Evolutionary conservation across 805 yeast species (phyloP), one percentile per base, ranked within the genome.

Genomic region (Metschnikowia cubensis): DNA sequence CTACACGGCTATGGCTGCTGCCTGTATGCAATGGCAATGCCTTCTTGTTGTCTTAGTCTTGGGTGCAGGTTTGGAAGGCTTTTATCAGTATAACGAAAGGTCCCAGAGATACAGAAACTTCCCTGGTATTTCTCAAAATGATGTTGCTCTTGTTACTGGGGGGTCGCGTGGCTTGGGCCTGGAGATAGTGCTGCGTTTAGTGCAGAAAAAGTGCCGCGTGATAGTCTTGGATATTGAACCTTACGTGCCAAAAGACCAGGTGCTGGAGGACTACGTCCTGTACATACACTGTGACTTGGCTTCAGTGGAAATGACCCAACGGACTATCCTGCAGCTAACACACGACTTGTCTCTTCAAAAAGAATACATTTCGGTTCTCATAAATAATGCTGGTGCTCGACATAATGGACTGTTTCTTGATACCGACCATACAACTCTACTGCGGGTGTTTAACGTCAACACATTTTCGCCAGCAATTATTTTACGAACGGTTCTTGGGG

Each of bases 361-460:
- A 8, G 31, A 17, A 5, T 48, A 39, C 36, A 35, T 76, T 1
- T 66, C 75, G 21, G 58, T 75, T 1, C 50, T 76, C 34, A 60
- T 80, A 7, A 71, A 75, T 49, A 80, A 80, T 56, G 84, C 83
- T 2, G 85, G 82, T 3, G 55, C 73, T 1, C 65, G 82, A 36
- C 75, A 73, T 45, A 52, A 55, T 39, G 61, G 63, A 3, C 52
- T 67, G 7, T 50, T 76, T 3, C 45, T 71, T 21, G 57, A 62
- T 3, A 38, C 69, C 37, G 33, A 56, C 0, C 57, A 51, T 3
- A 52, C 49, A 0, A 60, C 64, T 7, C 61, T 74, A 4, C 52
- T 51, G 6, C 50, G 40, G 1, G 54, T 66, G 8, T 69, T 69
- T 51, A 56, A 65, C 31, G 60, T 71, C 20, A 73, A 73, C 46